Conservation (phyloP, 1,284 basidiomycete genomes). For the Naganishia sp. region DNA sequence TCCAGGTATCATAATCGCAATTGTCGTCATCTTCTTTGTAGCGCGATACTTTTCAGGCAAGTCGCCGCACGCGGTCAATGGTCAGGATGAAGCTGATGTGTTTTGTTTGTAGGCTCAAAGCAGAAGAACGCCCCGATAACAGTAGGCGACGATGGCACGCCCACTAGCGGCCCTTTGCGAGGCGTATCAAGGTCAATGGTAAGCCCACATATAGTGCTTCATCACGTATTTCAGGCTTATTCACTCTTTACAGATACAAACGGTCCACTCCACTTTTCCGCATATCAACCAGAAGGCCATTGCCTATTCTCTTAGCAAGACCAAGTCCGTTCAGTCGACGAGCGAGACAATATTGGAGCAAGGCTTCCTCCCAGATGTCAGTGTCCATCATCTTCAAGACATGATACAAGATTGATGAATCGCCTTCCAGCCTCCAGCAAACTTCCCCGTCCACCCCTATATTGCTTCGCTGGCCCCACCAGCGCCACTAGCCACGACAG, state of each 20-base stretch:
- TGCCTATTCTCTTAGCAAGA: slow-evolving; percentile 51
- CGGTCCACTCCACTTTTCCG: slow-evolving; percentile 52
- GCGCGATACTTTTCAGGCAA: slow-evolving; percentile 40
- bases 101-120: slow-evolving; percentile 6
- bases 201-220: slow-evolving; percentile 10
- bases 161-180: slow-evolving; percentile 39
- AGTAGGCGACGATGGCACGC: slow-evolving; percentile 33
- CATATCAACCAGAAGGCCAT: slow-evolving; percentile 48
- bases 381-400: slow-evolving; percentile 27
- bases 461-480: slow-evolving; percentile 9
- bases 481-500: neutral
- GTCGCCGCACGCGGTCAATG: neutral
- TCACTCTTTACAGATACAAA: slow-evolving; percentile 45
- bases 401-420: neutral
- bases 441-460: slow-evolving; percentile 32
- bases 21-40: slow-evolving; percentile 44
- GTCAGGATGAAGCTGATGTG: no score
- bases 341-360: slow-evolving; percentile 52
- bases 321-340: slow-evolving; percentile 50
- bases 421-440: slow-evolving; percentile 25
- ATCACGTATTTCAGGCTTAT: neutral
- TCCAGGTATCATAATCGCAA: slow-evolving; percentile 46
- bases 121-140: slow-evolving; percentile 10
- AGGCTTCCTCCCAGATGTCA: slow-evolving; percentile 47
- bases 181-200: slow-evolving; percentile 49